Conservation (phyloP, 129 eudicot genomes). For the Escallonia rubra region DNA sequence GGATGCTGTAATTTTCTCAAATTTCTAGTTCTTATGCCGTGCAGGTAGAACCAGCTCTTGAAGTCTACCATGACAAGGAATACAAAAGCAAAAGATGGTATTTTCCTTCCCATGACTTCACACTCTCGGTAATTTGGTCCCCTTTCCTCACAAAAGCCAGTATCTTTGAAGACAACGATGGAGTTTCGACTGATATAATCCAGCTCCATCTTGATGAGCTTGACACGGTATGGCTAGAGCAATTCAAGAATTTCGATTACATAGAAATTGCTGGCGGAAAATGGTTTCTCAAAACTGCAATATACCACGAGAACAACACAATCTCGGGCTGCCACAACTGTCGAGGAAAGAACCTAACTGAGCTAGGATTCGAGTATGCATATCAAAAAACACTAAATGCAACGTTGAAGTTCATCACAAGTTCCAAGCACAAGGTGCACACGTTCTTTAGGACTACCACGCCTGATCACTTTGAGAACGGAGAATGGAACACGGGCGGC, state of each 20-base stretch:
- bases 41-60: constrained; percentile 58
- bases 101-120: constrained; percentile 50
- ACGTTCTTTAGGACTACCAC: constrained; percentile 53
- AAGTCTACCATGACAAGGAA: constrained; percentile 66
- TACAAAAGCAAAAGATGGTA: constrained; percentile 61
- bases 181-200: constrained; percentile 43
- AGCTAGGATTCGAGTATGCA: constrained; percentile 42
- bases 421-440: constrained; percentile 30
- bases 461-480: constrained; percentile 85
- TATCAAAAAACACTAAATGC: constrained; percentile 46
- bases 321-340: constrained; percentile 66
- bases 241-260: constrained; percentile 49
- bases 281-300: constrained; percentile 74
- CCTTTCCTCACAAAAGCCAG: constrained; percentile 64
- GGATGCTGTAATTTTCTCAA: neutral
- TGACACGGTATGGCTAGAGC: constrained; percentile 50
- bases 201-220: constrained; percentile 63
- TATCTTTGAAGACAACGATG: constrained; percentile 63
- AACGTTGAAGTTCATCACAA: constrained; percentile 30
- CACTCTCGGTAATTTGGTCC: constrained; percentile 70
- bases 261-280: constrained; percentile 61
- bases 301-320: constrained; percentile 63
- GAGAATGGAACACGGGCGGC: constrained; percentile 78
- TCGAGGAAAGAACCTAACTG: constrained; percentile 35
- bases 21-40: constrained; percentile 1